phyloP scores from a whole-genome alignment of 768 basidiomycete species.

The Auricularia heimuer region DNA sequence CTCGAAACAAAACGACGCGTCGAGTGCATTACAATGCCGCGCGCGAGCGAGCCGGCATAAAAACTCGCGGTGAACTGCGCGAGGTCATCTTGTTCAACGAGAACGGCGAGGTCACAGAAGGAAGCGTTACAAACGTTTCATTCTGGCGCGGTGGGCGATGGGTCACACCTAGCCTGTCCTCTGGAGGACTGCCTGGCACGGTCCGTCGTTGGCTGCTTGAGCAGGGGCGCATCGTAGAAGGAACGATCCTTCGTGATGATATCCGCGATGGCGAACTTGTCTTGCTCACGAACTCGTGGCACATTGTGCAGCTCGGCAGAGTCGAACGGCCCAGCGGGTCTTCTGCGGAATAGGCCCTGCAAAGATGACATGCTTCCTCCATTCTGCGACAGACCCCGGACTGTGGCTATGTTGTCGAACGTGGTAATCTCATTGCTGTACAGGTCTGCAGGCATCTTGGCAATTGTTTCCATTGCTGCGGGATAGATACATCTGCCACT shows the following conservation, averaged over 20 bases:
- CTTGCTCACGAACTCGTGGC: constrained; percentile 46
- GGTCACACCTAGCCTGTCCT: constrained; percentile 52
- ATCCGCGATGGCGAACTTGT: constrained; percentile 51
- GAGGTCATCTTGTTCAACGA: constrained; percentile 63
- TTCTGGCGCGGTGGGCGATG: constrained; percentile 47
- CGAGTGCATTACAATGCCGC: constrained; percentile 53
- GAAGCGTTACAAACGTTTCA: constrained; percentile 64
- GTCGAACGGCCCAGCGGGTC: neutral
- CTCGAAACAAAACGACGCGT: constrained; percentile 61
- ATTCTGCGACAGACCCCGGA: too few species aligned
- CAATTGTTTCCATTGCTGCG: too few species aligned
- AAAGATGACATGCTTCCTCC: too few species aligned
- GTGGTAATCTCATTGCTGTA: too few species aligned
- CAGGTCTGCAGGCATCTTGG: too few species aligned
- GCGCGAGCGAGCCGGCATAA: constrained; percentile 42
- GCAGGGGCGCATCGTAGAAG: constrained; percentile 45
- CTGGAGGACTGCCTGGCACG: constrained; percentile 67
- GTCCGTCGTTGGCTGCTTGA: constrained; percentile 61
- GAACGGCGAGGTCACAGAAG: constrained; percentile 44
- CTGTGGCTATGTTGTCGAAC: too few species aligned
- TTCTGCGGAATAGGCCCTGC: too few species aligned
- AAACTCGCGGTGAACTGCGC: constrained; percentile 22
- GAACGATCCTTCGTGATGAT: constrained; percentile 30
- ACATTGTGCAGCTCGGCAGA: neutral
- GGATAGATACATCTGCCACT: too few species aligned